Base-by-base conservation (phyloP, 2,329 filamentous ascomycete genomes). In the Chrysosporium queenslandicum region DNA sequence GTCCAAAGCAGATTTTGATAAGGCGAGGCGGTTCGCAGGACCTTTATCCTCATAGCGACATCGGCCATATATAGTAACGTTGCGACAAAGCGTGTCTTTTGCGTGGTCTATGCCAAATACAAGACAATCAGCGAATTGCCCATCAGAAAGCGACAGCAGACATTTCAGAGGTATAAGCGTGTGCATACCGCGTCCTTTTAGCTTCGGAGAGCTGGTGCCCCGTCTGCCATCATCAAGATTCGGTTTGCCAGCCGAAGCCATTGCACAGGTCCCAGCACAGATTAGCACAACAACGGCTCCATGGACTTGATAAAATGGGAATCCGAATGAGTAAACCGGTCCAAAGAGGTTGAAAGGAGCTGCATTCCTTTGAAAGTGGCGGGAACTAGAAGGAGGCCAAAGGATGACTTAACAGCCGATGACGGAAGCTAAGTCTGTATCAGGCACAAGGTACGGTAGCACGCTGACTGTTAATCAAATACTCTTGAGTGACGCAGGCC, bases 11-110 rank as follows among this genome's bases (percentile, higher is more conserved):
- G 12, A 40, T 11, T 25, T n/a, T 23, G 32, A 37, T 36, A 6
- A 45, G 34, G 41, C 14, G 21, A 9, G 23, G 16, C 11, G 29
- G 34, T 29, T 53, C 46, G 34, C 34, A 39, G 23, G 12, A 72
- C 87, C 88, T 71, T 87, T 84, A 65, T 94, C 87, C 73, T 94
- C 87, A 70, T 89, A 94, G 58, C 88, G 85, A 69, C 89, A 96
- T 70, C 91, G 86, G 52, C 89, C 89, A 68, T 94, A 95, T 62
- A 96, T 94, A 56, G 89, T 79, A 56, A 96, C 85, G 71, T 96
- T 95, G 64, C 89, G 85, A 72, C 89, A 96, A 53, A 91, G 78
- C 5, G 87, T 94, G 66, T 94, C 89, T 71, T 91, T 94, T 49
- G 80, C 74, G 68, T 86, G 86, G 71, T 87, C 84, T 85, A 54